A percentile compares a stretch with the other conserved stretches of the same genome.
phyloP scores from a whole-genome alignment of 768 basidiomycete genomes.

The Mycena indigotica region DNA sequence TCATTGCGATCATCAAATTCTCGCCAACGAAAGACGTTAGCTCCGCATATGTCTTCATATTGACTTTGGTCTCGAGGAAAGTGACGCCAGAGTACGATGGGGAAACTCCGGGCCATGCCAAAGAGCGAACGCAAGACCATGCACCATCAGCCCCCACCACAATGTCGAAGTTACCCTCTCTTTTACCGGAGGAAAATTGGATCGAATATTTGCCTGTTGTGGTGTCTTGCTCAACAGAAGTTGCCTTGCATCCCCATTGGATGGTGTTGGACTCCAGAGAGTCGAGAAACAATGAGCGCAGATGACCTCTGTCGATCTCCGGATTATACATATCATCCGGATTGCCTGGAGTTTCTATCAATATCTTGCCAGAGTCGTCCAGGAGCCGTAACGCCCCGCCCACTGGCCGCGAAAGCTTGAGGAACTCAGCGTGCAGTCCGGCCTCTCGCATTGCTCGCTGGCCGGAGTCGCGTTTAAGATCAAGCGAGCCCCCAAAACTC shows the following conservation, averaged over 20 bases:
- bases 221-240: not conserved
- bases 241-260: constrained; percentile 2
- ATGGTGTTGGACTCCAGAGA: constrained; percentile 10
- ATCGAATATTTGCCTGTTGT: not conserved
- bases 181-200: constrained; percentile 32
- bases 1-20: constrained; percentile 25
- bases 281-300: constrained; percentile 23
- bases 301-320: constrained; percentile 6
- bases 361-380: not conserved
- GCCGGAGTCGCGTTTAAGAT: constrained; percentile 20
- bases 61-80: constrained; percentile 4
- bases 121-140: constrained; percentile 1
- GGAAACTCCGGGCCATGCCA: constrained; percentile 24
- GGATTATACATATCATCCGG: constrained; percentile 1
- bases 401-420: constrained; percentile 16
- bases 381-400: not conserved
- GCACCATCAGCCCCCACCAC: not conserved
- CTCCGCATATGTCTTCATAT: constrained; percentile 16
- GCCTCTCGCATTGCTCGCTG: constrained; percentile 22
- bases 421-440: constrained; percentile 18
- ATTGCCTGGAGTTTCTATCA: not conserved
- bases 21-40: constrained; percentile 20
- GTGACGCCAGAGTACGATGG: constrained; percentile 30
- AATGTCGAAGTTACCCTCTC: constrained; percentile 23
- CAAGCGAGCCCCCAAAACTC: constrained; percentile 16